Percentiles rank a stretch among this genome's conserved stretches.
Conservation (phyloP, 2,329 filamentous ascomycete genomes). For the Aspergillus oerlinghausenensis region DNA sequence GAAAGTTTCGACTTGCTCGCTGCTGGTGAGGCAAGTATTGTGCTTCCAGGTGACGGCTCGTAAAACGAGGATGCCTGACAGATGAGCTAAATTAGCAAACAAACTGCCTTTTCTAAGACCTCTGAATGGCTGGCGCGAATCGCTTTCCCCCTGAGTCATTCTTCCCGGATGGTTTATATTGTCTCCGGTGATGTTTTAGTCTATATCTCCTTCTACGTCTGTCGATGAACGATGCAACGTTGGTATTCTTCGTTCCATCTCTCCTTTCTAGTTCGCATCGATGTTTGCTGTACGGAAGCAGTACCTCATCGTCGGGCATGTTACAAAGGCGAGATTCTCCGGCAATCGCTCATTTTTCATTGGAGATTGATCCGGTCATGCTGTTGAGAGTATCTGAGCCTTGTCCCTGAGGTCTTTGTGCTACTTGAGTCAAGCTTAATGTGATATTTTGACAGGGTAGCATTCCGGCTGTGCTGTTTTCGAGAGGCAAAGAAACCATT, state of each 20-base stretch:
- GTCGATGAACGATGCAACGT: neutral
- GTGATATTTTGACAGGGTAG: neutral
- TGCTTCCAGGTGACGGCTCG: slow-evolving; percentile 22
- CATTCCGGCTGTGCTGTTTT: neutral
- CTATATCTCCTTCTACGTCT: slow-evolving; percentile 1
- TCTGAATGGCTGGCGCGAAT: slow-evolving; percentile 5
- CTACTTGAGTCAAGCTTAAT: neutral
- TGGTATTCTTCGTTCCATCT: slow-evolving; percentile 1
- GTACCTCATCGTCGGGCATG: neutral
- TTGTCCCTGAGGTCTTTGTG: neutral
- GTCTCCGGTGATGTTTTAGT: slow-evolving; percentile 4
- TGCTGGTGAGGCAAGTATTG: slow-evolving; percentile 41
- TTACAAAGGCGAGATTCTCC: neutral
- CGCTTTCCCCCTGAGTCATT: neutral
- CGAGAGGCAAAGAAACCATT: neutral
- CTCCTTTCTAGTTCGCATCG: neutral
- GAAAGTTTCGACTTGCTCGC: slow-evolving; percentile 46
- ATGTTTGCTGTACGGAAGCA: neutral
- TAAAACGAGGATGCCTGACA: slow-evolving; percentile 1
- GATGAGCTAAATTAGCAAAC: slow-evolving; percentile 11
- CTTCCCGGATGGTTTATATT: slow-evolving; percentile 1
- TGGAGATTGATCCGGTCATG: neutral
- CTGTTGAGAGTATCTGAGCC: neutral
- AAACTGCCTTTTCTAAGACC: neutral
- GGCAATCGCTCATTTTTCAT: slow-evolving; percentile 2